These are phyloP conservation scores for Salicornia ramosissima DNA, from an alignment of 148 eudicot genomes.

Conservation along the genomic window DNA sequence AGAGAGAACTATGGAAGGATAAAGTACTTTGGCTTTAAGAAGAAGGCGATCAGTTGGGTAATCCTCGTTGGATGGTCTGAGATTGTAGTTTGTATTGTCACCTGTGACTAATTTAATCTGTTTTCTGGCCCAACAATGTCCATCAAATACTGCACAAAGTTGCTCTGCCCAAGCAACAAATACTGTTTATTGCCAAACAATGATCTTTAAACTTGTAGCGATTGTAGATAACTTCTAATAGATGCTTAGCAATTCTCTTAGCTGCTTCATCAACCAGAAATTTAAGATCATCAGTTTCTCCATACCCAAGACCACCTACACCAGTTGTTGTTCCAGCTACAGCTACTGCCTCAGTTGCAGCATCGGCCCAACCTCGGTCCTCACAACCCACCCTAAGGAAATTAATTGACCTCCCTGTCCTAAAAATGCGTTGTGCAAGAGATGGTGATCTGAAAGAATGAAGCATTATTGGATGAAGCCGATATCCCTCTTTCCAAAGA, in stretches of 20 bases:
- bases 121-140: conserved; percentile 94
- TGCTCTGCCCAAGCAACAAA: conserved; percentile 95
- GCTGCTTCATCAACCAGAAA: conserved; percentile 91
- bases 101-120: too few relatives aligned
- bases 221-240: conserved; percentile 70
- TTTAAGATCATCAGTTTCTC: conserved; percentile 96
- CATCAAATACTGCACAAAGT: conserved; percentile 96
- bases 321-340: conserved; percentile 87
- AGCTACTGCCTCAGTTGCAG: conserved; percentile 93
- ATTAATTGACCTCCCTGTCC: conserved; percentile 96
- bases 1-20: too few relatives aligned
- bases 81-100: too few relatives aligned
- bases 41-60: too few relatives aligned
- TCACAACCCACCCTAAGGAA: conserved; percentile 94
- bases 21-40: too few relatives aligned
- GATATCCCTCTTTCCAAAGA: conserved; percentile 93
- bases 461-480: conserved; percentile 80
- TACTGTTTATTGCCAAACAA: conserved; percentile 90
- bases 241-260: conserved; percentile 83
- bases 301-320: conserved; percentile 89
- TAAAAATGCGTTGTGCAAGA: conserved; percentile 75
- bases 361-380: conserved; percentile 94
- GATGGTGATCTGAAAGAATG: conserved; percentile 94
- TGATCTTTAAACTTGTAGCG: conserved; percentile 88
- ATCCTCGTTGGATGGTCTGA: too few relatives aligned